Evolutionary conservation across 768 basidiomycete species (phyloP).

Genomic region (Agrocybe chaxingu): DNA sequence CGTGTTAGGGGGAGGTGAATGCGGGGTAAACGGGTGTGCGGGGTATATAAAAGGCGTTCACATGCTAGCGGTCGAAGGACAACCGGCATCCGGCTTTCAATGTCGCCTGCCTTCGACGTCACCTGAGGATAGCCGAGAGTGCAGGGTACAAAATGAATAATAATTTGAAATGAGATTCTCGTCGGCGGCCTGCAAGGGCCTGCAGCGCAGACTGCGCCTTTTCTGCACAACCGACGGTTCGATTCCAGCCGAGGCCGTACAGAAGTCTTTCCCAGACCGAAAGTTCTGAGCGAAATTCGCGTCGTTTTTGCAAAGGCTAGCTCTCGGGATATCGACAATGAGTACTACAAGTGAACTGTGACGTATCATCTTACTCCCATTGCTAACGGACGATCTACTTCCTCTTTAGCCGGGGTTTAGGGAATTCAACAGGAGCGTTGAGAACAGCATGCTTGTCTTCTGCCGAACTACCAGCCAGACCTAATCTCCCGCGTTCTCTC

Average conservation of each 20-base stretch:
- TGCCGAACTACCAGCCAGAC: constrained; percentile 60
- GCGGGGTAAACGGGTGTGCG: constrained; percentile 6
- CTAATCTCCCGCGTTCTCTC: constrained; percentile 66
- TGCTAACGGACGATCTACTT: constrained; percentile 11
- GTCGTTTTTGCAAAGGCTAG: no score
- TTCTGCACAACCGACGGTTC: no score
- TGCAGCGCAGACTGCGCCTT: no score
- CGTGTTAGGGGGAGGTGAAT: constrained; percentile 1
- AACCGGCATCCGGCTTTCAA: constrained; percentile 9
- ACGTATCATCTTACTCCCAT: not conserved
- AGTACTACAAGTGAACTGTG: no score
- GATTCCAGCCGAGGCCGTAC: no score
- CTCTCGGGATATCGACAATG: no score
- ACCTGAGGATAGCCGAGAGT: not conserved
- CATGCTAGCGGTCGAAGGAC: not conserved
- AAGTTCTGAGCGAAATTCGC: no score
- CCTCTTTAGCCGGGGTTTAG: constrained; percentile 51
- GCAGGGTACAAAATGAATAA: not conserved
- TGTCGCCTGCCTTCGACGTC: not conserved
- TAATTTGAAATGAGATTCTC: no score
- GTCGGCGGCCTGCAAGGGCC: no score
- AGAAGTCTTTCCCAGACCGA: no score
- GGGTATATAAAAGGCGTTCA: not conserved
- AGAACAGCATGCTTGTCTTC: constrained; percentile 72
- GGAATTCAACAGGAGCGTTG: constrained; percentile 77